Evolutionary conservation across 805 yeast species (phyloP), one percentile per base, ranked within the genome.

Genomic region (Teunomyces funiuensis): DNA sequence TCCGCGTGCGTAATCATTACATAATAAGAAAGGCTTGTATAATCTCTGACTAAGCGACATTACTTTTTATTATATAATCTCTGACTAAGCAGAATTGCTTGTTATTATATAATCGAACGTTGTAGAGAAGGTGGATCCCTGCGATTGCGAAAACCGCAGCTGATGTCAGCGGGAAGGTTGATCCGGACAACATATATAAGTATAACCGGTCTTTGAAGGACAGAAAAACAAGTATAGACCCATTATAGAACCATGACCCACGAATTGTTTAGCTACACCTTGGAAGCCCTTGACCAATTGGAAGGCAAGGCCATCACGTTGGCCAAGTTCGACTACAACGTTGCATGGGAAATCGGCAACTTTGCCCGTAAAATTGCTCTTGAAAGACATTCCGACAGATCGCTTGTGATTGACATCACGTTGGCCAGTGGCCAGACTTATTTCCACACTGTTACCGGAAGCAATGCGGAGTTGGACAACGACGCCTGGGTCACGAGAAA

Each of bases 401-500:
- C 74, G 0, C 63, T 77, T 17, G 73, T 73, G 8, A 71, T 79
- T 42, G 79, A 79, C 43, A 67, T 79, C 45, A 55, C 77, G 10
- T 57, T 73, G 5, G 47, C 70, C 4, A 58, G 64, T 17, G 80
- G 79, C 3, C 77, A 73, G 30, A 63, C 65, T 11, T 52, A 77
- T 25, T 79, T 76, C 64, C 77, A 76, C 44, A 49, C 73, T 5
- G 63, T 58, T 17, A 60, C 69, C 13, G 59, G 53, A 8, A 17
- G 19, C 15, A 75, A 73, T 1, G 57, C 74, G 9, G 50, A 63
- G 8, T 57, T 62, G n/a, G 83, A 77, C 47, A 79, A 79, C 44
- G 83, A 78, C 44, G 50, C 55, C 23, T 79, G 83, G 82, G 70
- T 79, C 22, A 53, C 55, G 19, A 64, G 81, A 50, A 79, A 79